phyloP scores from a whole-genome alignment of 768 basidiomycete species.

The Termitomyces sp. region DNA sequence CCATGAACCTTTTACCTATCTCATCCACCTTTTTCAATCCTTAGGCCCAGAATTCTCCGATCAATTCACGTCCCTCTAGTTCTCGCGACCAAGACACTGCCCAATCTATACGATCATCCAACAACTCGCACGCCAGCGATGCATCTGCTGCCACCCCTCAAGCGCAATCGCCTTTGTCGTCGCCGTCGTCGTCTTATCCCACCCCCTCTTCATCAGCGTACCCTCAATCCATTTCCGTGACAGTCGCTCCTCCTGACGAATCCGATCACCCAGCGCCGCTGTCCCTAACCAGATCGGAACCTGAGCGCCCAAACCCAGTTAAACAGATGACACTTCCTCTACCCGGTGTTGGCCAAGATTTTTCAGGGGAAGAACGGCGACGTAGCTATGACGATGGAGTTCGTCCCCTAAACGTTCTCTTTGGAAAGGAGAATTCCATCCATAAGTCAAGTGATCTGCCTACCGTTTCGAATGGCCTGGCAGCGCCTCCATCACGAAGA shows the following conservation, averaged over 20 bases:
- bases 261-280: constrained; percentile 15
- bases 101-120: constrained; percentile 18
- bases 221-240: constrained; percentile 33
- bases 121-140: constrained; percentile 31
- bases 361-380: constrained; percentile 24
- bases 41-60: neutral
- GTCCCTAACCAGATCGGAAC: constrained; percentile 15
- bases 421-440: constrained; percentile 20
- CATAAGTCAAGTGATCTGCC: constrained; percentile 14
- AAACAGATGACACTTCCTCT: constrained; percentile 41
- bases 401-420: constrained; percentile 34
- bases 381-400: constrained; percentile 42
- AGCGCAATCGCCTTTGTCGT: constrained; percentile 9
- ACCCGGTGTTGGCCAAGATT: constrained; percentile 19
- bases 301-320: constrained; percentile 15
- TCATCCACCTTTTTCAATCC: neutral
- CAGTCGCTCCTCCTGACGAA: constrained; percentile 33
- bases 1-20: neutral
- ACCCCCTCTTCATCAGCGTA: too few species aligned
- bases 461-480: constrained; percentile 23
- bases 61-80: constrained; percentile 14
- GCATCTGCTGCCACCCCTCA: constrained; percentile 27
- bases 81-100: constrained; percentile 15
- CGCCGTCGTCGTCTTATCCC: constrained; percentile 8
- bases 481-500: constrained; percentile 30